A percentile compares a stretch with the other conserved stretches of the same genome.
These are phyloP conservation scores for Azolla pinnata DNA, from an alignment of 75 land plant genomes.

Conservation along the genomic window DNA sequence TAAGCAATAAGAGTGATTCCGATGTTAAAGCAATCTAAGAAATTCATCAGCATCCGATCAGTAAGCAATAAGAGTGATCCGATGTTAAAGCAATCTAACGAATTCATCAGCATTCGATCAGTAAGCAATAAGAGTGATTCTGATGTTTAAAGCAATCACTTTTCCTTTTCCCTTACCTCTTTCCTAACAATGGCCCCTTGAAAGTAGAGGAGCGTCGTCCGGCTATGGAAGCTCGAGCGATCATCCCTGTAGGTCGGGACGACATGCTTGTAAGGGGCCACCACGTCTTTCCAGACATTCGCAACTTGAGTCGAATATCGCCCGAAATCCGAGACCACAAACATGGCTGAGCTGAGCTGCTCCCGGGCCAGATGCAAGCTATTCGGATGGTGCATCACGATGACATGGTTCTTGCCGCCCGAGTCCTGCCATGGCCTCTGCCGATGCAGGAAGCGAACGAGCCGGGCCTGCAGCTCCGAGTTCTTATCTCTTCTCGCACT, in stretches of 20 bases:
- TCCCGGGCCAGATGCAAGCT: conserved; percentile 58
- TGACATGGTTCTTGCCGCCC: conserved; percentile 64
- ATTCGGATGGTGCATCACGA: conserved; percentile 85
- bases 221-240: conserved; percentile 33
- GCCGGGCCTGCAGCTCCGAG: conserved; percentile 35
- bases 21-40: too few relatives aligned
- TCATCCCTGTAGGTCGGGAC: conserved; percentile 25
- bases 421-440: conserved; percentile 47
- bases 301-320: conserved; percentile 55
- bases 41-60: too few relatives aligned
- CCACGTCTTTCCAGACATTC: conserved; percentile 68
- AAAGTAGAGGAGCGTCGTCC: conserved; percentile 59
- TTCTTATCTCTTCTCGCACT: conserved; percentile 26
- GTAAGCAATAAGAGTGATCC: too few relatives aligned
- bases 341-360: conserved; percentile 51
- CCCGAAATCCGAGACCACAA: conserved; percentile 80
- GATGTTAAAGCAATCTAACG: too few relatives aligned
- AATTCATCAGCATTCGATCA: too few relatives aligned
- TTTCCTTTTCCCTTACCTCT: conserved; percentile 66
- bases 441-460: conserved; percentile 38
- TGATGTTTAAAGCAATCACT: too few relatives aligned
- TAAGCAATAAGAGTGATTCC: too few relatives aligned
- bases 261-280: conserved; percentile 88
- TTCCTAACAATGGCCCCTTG: conserved; percentile 84
- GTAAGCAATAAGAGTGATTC: too few relatives aligned